Evolutionary conservation across 148 eudicot species (phyloP).

Genomic region (Drosera capensis): DNA sequence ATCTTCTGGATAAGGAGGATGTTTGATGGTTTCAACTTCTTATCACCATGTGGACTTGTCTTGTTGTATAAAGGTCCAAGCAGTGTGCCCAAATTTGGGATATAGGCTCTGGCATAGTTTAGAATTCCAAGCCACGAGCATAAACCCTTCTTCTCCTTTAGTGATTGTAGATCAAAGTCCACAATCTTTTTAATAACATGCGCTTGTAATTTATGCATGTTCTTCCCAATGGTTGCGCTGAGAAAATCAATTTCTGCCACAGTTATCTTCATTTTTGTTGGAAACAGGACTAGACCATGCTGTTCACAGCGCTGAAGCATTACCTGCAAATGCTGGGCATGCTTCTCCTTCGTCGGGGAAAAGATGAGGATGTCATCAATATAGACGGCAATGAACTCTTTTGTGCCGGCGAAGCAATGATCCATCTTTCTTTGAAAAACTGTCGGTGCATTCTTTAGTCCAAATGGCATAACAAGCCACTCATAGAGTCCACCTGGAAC

Average conservation of each 20-base stretch:
- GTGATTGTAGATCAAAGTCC: background rate
- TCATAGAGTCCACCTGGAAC: background rate
- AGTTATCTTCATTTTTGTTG: slow-evolving; percentile 1
- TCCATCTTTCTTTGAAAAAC: slow-evolving; percentile 5
- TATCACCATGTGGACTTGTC: background rate
- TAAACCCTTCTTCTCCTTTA: background rate
- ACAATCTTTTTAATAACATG: background rate
- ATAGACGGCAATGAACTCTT: background rate
- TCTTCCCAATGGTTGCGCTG: background rate
- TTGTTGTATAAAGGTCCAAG: background rate
- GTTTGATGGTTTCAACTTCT: background rate
- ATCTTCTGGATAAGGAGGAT: background rate
- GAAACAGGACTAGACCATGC: background rate
- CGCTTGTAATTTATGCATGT: background rate
- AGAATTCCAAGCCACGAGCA: background rate
- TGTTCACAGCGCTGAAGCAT: background rate
- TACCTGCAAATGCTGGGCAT: background rate
- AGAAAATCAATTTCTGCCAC: background rate
- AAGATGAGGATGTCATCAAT: slow-evolving; percentile 5
- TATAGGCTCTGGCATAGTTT: background rate
- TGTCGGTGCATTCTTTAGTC: background rate
- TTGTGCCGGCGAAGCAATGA: background rate
- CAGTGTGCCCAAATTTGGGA: too few species aligned
- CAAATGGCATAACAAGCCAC: slow-evolving; percentile 1
- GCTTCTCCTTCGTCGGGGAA: background rate